Base-by-base conservation (phyloP, 208 protist genomes). In the Acanthamoeba healyi region DNA sequence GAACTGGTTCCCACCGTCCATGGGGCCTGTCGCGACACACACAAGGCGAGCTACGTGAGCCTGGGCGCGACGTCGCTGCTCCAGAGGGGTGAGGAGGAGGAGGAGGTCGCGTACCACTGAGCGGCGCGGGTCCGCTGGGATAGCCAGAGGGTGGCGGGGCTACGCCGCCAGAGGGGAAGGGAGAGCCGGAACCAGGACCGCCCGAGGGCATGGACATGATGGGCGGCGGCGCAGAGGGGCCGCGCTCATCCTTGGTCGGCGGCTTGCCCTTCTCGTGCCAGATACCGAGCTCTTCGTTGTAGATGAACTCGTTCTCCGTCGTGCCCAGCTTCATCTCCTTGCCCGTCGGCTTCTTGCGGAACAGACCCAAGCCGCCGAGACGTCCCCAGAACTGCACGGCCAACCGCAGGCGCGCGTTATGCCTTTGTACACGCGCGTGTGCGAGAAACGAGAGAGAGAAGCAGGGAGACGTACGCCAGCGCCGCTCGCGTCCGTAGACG, bases 201-300 rank as follows among this genome's bases (percentile, higher is more conserved):
- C 19, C 61, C 14, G 14, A 5, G 19, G 14, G 14, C 14, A 24
- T 6, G n/a, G 61, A 36, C 26, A 26, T 70, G 61, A 70, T 70
- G 61, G 61, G 61, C 19, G 61, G 61, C 29, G 26, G 26, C 61
- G 61, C 61, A 7, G 29, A 26, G 6, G 26, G 14, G 29, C 6
- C 61, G 61, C 61, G 61, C 14, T 26, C 7, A 7, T 70, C 61
- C 29, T 70, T 26, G 29, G 61, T 7, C 29, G 61, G 61, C 9
- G 61, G 61, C 61, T 70, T 70, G 61, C 61, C 72, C 72, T 82
- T 82, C 42, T 82, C 38, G 72, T 82, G 72, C 72, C 72, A 82
- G 24, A 82, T 51, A 32, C 72, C 72, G 19, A 82, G 38, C 26
- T 82, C 72, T 51, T 82, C 72, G 72, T 82, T 82, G 42, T 82